Conservation (phyloP, 23 red algal species). For the Gracilaria domingensis region DNA sequence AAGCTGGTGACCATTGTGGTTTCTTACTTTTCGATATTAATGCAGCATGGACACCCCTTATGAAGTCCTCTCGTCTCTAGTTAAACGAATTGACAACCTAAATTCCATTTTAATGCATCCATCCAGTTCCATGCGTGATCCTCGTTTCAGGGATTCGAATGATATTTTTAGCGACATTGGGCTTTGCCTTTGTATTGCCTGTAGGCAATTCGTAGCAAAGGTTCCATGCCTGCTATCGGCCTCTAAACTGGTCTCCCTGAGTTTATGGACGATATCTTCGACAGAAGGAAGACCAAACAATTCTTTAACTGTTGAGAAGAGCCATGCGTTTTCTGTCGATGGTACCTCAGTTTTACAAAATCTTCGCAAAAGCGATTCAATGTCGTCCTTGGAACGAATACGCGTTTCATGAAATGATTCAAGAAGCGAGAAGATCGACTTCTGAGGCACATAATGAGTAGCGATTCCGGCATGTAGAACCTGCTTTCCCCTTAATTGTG, state of each 20-base stretch:
- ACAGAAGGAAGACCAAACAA: slow-evolving; percentile 51
- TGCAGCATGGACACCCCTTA: slow-evolving; percentile 77
- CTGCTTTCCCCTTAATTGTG: slow-evolving; percentile 66
- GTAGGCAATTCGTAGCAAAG: slow-evolving; percentile 58
- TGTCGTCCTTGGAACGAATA: not conserved
- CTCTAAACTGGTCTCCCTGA: slow-evolving; percentile 10
- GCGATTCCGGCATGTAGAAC: slow-evolving; percentile 81
- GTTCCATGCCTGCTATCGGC: not conserved
- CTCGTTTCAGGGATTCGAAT: slow-evolving; percentile 68
- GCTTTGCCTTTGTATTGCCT: slow-evolving; percentile 25
- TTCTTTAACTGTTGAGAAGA: slow-evolving; percentile 7
- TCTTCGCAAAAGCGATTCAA: not conserved
- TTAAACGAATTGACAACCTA: slow-evolving; percentile 47
- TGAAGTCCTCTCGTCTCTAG: slow-evolving; percentile 81
- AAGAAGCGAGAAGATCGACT: slow-evolving; percentile 47
- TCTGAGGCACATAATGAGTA: slow-evolving; percentile 82
- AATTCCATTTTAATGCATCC: slow-evolving; percentile 85
- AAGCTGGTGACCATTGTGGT: slow-evolving; percentile 70
- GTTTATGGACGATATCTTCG: slow-evolving; percentile 36
- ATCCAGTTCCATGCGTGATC: slow-evolving; percentile 43
- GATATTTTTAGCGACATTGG: slow-evolving; percentile 74
- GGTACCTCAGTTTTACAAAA: slow-evolving; percentile 14
- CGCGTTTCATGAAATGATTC: not conserved
- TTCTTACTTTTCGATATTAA: slow-evolving; percentile 83
- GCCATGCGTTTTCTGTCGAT: not conserved